These are phyloP conservation scores for Paxillus ammoniavirescens DNA, from an alignment of 768 basidiomycete genomes.

Conservation along the genomic window DNA sequence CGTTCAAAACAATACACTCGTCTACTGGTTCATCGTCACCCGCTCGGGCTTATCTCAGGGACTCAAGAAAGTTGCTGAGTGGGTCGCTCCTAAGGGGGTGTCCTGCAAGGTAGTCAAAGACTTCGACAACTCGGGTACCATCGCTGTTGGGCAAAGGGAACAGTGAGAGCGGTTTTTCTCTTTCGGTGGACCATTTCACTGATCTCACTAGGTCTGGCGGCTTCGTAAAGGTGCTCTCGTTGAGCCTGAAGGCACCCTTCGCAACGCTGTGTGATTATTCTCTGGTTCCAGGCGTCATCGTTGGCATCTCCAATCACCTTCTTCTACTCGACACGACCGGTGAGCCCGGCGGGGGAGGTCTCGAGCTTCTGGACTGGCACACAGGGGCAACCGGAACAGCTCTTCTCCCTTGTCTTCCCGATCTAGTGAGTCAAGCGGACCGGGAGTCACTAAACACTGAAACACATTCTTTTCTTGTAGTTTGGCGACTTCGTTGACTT, in stretches of 20 bases:
- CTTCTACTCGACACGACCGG: constrained; percentile 23
- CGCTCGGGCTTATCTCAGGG: constrained; percentile 9
- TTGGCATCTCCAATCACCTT: constrained; percentile 21
- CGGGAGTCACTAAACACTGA: not conserved
- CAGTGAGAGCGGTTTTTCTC: constrained; percentile 1
- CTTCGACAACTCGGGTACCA: constrained; percentile 10
- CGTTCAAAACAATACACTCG: constrained; percentile 24
- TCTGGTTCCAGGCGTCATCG: constrained; percentile 20
- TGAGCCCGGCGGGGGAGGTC: constrained; percentile 14
- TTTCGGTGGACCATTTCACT: not conserved
- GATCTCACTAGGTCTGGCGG: constrained; percentile 5
- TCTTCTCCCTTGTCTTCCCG: constrained; percentile 19
- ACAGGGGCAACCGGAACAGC: constrained; percentile 22
- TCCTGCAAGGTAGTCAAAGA: constrained; percentile 24
- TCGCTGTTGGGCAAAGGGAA: constrained; percentile 20
- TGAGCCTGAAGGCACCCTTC: constrained; percentile 21
- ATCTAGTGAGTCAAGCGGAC: constrained; percentile 18
- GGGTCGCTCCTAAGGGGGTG: constrained; percentile 12
- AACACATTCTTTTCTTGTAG: constrained; percentile 5
- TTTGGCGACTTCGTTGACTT: constrained; percentile 27
- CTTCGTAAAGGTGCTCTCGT: constrained; percentile 19
- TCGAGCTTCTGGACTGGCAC: constrained; percentile 31
- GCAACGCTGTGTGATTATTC: constrained; percentile 21
- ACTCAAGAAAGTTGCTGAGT: constrained; percentile 21
- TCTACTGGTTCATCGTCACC: constrained; percentile 22